Base-by-base conservation (phyloP, 805 yeast genomes). In the Monosporozyma aerobia region DNA sequence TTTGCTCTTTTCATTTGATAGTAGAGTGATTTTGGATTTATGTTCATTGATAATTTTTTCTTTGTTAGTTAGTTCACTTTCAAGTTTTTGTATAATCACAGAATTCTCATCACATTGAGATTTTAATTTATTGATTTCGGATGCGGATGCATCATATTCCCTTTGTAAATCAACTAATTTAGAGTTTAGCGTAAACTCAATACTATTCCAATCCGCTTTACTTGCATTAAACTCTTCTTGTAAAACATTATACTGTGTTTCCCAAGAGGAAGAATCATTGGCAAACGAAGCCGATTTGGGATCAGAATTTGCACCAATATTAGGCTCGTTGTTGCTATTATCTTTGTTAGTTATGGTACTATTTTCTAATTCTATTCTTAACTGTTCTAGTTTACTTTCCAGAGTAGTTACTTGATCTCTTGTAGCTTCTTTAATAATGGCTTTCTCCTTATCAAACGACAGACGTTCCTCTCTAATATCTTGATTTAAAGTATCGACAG, bases 151-250 rank as follows among this genome's bases (percentile, higher is more conserved):
- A 11, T 33, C 29, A 5, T 6, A 16, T 45, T 53, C 44, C 14
- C 30, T 29, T 19, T 52, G 47, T 11, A 55, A 43, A 45, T 51
- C 39, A 13, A 51, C 44, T 37, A 83, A 73, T 53, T 77, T 78
- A 8, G 69, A 65, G 55, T 75, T 71, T 54, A 89, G 73, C 3
- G 81, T 74, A 41, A 85, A 77, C 66, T 94, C 97, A 44, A 89
- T 82, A 19, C 81, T 72, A 53, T 85, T 83, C 95, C 96, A 88
- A 64, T 85, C 87, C 56, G 83, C 88, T 53, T 84, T 84, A 0
- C 92, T 85, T 14, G 82, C 77, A 7, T 86, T 77, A 57, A 87
- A 84, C 64, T 90, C 94, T 2, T 79, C 71, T 61, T 85, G 90
- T 22, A 87, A 62, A 14, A 76, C 69, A 45, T 77, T 80, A 44